Evolutionary conservation across 371 early-diverging fungal genomes (phyloP).

Genomic region (Parasitella parasitica): DNA sequence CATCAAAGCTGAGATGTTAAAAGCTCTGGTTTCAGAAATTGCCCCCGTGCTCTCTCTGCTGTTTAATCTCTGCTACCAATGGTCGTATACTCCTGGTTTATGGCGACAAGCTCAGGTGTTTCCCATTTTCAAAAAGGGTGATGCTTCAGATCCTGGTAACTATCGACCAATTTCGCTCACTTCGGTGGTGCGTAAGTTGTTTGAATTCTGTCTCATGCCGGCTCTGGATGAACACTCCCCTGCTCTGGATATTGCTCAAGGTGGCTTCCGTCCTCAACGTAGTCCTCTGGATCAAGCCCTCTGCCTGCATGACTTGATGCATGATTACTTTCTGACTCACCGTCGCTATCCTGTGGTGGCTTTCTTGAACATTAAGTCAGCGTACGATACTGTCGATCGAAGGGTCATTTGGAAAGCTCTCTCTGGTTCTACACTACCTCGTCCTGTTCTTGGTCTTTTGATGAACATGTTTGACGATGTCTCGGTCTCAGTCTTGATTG

Average conservation of each 20-base stretch:
- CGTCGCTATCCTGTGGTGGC: slow-evolving; percentile 10
- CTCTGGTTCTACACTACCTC: neutral
- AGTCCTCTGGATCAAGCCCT: slow-evolving; percentile 38
- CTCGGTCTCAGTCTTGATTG: slow-evolving; percentile 1
- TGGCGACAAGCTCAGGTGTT: slow-evolving; percentile 26
- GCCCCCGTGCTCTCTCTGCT: neutral
- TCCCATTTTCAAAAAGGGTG: slow-evolving; percentile 29
- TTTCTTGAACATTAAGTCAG: slow-evolving; percentile 21
- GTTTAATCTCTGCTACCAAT: slow-evolving; percentile 24
- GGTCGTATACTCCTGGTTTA: slow-evolving; percentile 13
- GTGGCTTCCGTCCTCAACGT: slow-evolving; percentile 31
- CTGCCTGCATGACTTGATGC: slow-evolving; percentile 24
- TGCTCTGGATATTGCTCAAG: slow-evolving; percentile 26
- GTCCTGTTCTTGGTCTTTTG: slow-evolving; percentile 1
- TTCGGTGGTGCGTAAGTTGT: slow-evolving; percentile 22
- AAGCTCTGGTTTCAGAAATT: slow-evolving; percentile 4
- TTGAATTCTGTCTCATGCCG: slow-evolving; percentile 13
- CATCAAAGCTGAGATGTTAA: slow-evolving; percentile 26
- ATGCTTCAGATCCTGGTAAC: slow-evolving; percentile 10
- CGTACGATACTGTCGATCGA: slow-evolving; percentile 21
- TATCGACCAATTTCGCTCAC: slow-evolving; percentile 24
- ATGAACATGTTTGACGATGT: slow-evolving; percentile 15
- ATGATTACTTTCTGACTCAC: slow-evolving; percentile 33
- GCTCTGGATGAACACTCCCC: slow-evolving; percentile 2
- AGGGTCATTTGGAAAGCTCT: neutral